Evolutionary conservation across 768 basidiomycete genomes (phyloP).

Genomic region (Collybiopsis luxurians): DNA sequence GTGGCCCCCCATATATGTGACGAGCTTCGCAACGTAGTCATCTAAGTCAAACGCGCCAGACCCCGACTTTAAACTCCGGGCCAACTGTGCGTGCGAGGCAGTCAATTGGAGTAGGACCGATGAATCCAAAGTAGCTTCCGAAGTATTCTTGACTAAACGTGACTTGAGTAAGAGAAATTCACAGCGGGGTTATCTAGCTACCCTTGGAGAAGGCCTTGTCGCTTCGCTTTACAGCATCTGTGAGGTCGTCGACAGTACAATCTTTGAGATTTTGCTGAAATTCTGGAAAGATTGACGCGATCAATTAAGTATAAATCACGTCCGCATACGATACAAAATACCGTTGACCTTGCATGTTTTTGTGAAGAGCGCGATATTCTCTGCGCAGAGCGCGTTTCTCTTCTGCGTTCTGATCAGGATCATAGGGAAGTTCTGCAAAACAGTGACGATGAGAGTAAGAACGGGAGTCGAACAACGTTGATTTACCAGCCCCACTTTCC

Average conservation of each 20-base stretch:
- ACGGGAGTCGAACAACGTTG: background rate
- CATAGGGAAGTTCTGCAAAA: conserved; percentile 40
- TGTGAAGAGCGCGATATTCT: conserved; percentile 67
- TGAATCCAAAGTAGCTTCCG: conserved; percentile 91
- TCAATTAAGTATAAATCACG: conserved; percentile 29
- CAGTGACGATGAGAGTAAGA: background rate
- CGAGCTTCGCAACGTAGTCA: conserved; percentile 78
- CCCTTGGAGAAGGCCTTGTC: conserved; percentile 67
- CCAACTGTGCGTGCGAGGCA: conserved; percentile 80
- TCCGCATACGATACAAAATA: background rate
- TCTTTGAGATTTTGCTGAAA: conserved; percentile 44
- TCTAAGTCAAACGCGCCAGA: conserved; percentile 89
- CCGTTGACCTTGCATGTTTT: conserved; percentile 60
- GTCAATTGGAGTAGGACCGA: conserved; percentile 57
- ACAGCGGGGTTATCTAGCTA: conserved; percentile 19
- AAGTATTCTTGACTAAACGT: conserved; percentile 66
- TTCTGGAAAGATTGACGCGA: conserved; percentile 22
- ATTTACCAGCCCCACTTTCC: background rate
- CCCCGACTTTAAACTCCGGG: conserved; percentile 88
- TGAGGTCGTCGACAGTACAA: conserved; percentile 53
- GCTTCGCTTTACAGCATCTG: conserved; percentile 52
- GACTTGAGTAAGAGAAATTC: background rate
- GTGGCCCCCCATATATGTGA: conserved; percentile 74
- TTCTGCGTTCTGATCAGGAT: conserved; percentile 83
- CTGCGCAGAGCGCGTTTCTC: conserved; percentile 74